Conservation (phyloP, 306 rosid genomes). For the Biancaea sappan region DNA sequence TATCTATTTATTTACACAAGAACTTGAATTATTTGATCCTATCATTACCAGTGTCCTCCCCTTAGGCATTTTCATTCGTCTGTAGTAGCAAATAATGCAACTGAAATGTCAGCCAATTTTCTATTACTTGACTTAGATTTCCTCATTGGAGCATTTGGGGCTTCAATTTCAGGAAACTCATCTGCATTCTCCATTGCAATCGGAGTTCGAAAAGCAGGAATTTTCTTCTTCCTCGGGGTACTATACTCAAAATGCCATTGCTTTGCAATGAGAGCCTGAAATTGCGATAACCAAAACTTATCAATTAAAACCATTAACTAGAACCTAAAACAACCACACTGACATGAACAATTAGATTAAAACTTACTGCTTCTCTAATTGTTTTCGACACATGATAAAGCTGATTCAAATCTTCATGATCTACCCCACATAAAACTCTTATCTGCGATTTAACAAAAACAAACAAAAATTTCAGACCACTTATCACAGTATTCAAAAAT, state of each 20-base stretch:
- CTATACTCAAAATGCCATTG: conserved; percentile 60
- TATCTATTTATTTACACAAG: conserved; percentile 41
- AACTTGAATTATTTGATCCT: conserved; percentile 14
- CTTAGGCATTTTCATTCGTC: conserved; percentile 36
- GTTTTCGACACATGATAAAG: conserved; percentile 65
- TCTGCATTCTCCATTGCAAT: conserved; percentile 36
- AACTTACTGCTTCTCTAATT: conserved; percentile 64
- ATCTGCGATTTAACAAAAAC: conserved; percentile 43
- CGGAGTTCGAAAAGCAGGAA: conserved; percentile 34
- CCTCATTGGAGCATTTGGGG: conserved; percentile 60
- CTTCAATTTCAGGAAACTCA: conserved; percentile 48
- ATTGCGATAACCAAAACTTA: background rate
- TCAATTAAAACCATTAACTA: conserved; percentile 9
- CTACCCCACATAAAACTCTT: conserved; percentile 61
- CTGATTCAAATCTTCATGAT: conserved; percentile 74
- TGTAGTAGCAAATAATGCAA: conserved; percentile 48
- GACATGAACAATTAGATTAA: background rate
- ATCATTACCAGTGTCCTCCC: conserved; percentile 9
- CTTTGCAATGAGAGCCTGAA: conserved; percentile 63
- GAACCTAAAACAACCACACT: background rate
- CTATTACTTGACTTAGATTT: conserved; percentile 32
- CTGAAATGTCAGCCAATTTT: conserved; percentile 49
- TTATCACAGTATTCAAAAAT: background rate
- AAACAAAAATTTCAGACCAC: background rate
- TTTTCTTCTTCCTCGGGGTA: conserved; percentile 63